Conservation (phyloP, 164 flowering plant species). For the Vitis cinerea region DNA sequence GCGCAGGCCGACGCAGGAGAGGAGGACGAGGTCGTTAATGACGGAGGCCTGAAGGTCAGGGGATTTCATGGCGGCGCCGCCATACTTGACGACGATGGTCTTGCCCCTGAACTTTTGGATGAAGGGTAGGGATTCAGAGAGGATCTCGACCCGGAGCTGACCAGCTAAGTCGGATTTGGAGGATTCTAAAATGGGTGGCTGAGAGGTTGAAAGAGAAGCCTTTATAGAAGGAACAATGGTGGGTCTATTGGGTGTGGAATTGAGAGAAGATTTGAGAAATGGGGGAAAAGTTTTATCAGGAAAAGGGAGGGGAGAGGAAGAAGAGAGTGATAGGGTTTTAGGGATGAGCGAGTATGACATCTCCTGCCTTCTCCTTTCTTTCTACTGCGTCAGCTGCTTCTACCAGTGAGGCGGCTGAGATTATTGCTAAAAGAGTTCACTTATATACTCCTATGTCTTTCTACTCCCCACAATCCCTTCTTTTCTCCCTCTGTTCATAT, state of each 20-base stretch:
- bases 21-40: constrained; percentile 81
- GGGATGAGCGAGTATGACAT: not conserved
- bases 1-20: constrained; percentile 85
- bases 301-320: not conserved
- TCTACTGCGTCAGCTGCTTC: too few relatives aligned
- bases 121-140: constrained; percentile 87
- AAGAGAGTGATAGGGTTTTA: constrained; percentile 4
- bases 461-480: too few relatives aligned
- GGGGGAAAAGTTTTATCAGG: not conserved
- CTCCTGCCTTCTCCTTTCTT: too few relatives aligned
- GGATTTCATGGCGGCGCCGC: constrained; percentile 96
- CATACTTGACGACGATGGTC: constrained; percentile 88
- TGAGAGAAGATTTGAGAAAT: constrained; percentile 8
- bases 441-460: too few relatives aligned
- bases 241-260: not conserved
- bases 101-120: constrained; percentile 92
- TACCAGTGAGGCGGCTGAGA: too few relatives aligned
- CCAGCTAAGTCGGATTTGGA: constrained; percentile 12
- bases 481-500: too few relatives aligned
- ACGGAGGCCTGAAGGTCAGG: constrained; percentile 67
- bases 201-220: constrained; percentile 6
- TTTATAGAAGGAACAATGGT: not conserved
- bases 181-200: constrained; percentile 6
- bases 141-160: constrained; percentile 75
- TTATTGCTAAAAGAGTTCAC: too few relatives aligned